Evolutionary conservation across 176 grass and related monocot genomes (phyloP), one percentile per base, ranked within the genome.

Genomic region (Triticum dicoccoides): DNA sequence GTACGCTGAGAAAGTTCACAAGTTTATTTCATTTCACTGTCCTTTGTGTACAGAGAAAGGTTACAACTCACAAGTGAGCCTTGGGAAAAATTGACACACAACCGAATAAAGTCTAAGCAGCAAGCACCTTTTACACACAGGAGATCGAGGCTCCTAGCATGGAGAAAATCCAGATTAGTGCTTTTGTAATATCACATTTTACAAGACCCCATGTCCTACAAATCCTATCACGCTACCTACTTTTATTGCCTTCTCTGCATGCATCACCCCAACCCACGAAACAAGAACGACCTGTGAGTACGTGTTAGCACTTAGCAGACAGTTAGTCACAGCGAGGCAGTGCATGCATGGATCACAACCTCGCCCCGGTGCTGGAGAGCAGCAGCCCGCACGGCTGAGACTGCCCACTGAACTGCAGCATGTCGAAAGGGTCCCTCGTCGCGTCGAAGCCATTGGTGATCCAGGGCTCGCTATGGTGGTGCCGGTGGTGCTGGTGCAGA

Each of bases 371-470:
- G 89, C 67, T 88, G 11, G 92, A 88, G 74, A 86, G 83, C 59
- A 91, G 89, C 80, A 91, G 82, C 34, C 93, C 86, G 74, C 84
- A 89, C 54, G 81, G 38, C 84, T 93, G 91, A 34, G 85, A 87
- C 35, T 75, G 56, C 14, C 80, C 83, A 51, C 61, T 65, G 67
- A 83, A 89, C 78, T 76, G 90, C 90, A 85, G 82, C 90, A 88
- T 62, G 76, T 95, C 89, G 52, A 82, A 93, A 2, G 86, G 78
- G 81, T 87, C 86, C 77, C 91, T 82, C 9, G 78, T 82, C 9
- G 78, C 61, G 41, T 82, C 87, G 70, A 81, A 86, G 72, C 77
- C 72, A 9, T 54, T 66, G 29, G 74, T n/a, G 47, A 83, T 62
- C 88, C 88, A 82, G 23, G 80, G 78, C 73, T 80, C 89, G 52